These are phyloP conservation scores for Rosa multiflora DNA, from an alignment of 306 rosid species.

Conservation along the genomic window DNA sequence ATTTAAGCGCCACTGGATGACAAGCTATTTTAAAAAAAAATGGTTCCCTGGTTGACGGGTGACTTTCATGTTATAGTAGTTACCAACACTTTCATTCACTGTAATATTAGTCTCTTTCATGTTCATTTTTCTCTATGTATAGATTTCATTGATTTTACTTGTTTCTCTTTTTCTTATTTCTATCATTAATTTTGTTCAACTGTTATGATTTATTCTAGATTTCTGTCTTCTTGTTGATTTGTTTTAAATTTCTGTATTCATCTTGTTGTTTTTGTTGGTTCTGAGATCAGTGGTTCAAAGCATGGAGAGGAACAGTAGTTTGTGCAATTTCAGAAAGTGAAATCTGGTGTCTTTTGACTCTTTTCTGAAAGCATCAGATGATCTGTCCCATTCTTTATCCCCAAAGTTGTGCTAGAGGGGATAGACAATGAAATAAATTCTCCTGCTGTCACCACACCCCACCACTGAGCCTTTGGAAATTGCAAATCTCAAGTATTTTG, in stretches of 20 bases:
- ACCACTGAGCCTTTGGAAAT: neutral
- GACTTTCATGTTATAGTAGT: neutral
- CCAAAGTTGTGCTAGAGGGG: neutral
- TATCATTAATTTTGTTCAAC: neutral
- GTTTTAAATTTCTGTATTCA: neutral
- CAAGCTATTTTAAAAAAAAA: too few relatives aligned
- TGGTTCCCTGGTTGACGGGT: neutral
- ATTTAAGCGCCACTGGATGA: neutral
- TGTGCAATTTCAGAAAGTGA: neutral
- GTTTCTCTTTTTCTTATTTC: neutral
- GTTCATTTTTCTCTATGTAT: too few relatives aligned
- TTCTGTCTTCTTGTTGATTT: neutral
- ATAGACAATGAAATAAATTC: neutral
- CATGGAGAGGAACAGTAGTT: neutral
- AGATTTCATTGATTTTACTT: neutral
- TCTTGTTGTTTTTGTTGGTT: neutral
- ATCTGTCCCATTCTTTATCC: constrained; percentile 1
- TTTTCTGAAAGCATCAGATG: neutral
- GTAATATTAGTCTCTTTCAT: neutral
- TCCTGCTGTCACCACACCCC: neutral
- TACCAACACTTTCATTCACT: neutral
- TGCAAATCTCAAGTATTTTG: neutral
- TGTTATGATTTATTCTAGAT: neutral
- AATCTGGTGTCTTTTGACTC: too few relatives aligned
- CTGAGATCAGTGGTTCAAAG: neutral